Base-by-base conservation (phyloP, 129 eudicot genomes). In the Calendula officinalis region DNA sequence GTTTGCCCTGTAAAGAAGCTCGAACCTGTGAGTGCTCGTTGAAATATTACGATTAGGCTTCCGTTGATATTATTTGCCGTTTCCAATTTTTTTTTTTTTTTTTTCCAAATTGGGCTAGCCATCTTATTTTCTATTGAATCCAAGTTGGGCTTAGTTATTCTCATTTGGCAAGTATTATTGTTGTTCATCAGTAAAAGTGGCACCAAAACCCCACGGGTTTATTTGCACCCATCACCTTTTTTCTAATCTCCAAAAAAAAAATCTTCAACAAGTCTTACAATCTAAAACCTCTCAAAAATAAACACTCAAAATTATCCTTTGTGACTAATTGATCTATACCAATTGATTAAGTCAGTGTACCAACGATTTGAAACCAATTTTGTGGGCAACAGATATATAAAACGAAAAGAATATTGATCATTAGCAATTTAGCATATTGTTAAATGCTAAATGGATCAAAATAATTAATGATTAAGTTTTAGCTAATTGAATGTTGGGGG, bases 401-500 rank as follows among this genome's bases (percentile, higher is more conserved):
- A 47, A 46, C 5, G 4, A n/a, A 47, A 47, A 7, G 2, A 11
- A n/a, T 46, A 46, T 46, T 47, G 53, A 47, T 9, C 53, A 47
- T n/a, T n/a, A n/a, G n/a, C n/a, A n/a, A n/a, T n/a, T 47, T 47
- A 11, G 53, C 46, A 42, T 42, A 42, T 42, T 4, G 46, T 2
- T 6, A 12, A 42, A 42, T 42, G 46, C 46, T 42, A 42, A 42
- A 6, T 7, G 46, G 46, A n/a, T n/a, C n/a, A n/a, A n/a, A n/a
- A n/a, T n/a, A n/a, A n/a, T n/a, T n/a, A n/a, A 43, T 43, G 48
- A 43, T 8, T 43, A 43, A n/a, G 48, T 9, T 8, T 43, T 43
- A 43, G 48, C 15, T n/a, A n/a, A n/a, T n/a, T 48, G 41, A 40
- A 43, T n/a, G 22, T 62, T 43, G 67, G 30, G 27, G 6, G 53